Evolutionary conservation across 140 eudicot genomes (phyloP).

Genomic region (Erigeron philadelphicus): DNA sequence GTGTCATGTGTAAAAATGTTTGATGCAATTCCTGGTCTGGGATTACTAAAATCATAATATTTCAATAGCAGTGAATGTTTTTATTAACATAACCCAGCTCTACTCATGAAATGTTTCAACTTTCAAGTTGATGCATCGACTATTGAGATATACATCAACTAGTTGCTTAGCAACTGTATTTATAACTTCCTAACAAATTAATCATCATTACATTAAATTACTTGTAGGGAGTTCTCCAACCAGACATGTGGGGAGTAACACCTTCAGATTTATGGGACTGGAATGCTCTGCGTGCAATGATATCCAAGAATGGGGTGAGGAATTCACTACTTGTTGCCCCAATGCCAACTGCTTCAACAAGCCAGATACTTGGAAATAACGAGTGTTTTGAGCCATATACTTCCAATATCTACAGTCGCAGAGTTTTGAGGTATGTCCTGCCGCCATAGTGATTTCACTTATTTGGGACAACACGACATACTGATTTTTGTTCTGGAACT

Average conservation of each 20-base stretch:
- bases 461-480: not conserved
- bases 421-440: constrained; percentile 64
- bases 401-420: constrained; percentile 86
- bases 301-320: constrained; percentile 64
- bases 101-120: too few relatives aligned
- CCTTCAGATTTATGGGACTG: constrained; percentile 90
- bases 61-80: too few relatives aligned
- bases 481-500: not conserved
- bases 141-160: too few relatives aligned
- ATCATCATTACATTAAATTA: not conserved
- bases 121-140: too few relatives aligned
- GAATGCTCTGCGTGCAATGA: constrained; percentile 65
- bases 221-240: constrained; percentile 83
- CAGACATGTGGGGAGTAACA: constrained; percentile 93
- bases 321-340: constrained; percentile 96
- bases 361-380: constrained; percentile 95
- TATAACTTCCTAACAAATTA: not conserved
- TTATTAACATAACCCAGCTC: too few relatives aligned
- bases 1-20: not conserved
- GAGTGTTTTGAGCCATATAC: constrained; percentile 99
- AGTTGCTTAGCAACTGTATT: too few relatives aligned
- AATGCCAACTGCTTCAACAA: constrained; percentile 98
- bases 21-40: not conserved
- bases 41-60: too few relatives aligned
- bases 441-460: not conserved